Evolutionary conservation across 441 rosid species (phyloP).

Genomic region (Euphorbia celastroides): DNA sequence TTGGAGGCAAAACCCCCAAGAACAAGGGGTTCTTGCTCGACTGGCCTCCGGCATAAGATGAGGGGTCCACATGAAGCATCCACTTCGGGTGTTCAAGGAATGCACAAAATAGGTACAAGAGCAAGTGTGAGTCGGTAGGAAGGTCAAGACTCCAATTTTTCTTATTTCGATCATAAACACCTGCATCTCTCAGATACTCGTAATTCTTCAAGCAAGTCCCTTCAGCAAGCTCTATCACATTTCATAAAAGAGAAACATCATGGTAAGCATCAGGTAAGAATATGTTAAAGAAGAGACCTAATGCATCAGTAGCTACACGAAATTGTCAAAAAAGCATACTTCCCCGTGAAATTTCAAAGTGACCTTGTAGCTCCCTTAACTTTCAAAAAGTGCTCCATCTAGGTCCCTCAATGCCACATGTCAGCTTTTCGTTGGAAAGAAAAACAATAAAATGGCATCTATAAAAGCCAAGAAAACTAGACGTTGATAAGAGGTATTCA

Average conservation of each 20-base stretch:
- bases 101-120: conserved; percentile 83
- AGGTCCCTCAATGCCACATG: no score
- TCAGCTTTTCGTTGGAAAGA: no score
- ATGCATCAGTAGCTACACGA: no score
- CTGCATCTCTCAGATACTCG: conserved; percentile 66
- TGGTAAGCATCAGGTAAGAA: conserved; percentile 6
- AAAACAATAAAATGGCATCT: no score
- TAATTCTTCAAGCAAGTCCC: conserved; percentile 94
- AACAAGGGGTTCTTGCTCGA: conserved; percentile 81
- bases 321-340: no score
- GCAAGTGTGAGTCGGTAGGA: conserved; percentile 87
- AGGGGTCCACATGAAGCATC: conserved; percentile 96
- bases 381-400: no score
- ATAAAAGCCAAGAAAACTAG: no score
- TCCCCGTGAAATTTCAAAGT: no score
- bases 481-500: no score
- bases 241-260: conserved; percentile 18
- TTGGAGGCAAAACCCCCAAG: conserved; percentile 79
- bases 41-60: conserved; percentile 75
- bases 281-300: no score
- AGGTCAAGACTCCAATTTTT: conserved; percentile 76
- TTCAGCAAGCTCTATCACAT: conserved; percentile 70
- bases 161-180: conserved; percentile 55
- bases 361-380: no score
- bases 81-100: conserved; percentile 94